phyloP scores from a whole-genome alignment of 2,329 filamentous ascomycete genomes.

The Aspergillus candidus region DNA sequence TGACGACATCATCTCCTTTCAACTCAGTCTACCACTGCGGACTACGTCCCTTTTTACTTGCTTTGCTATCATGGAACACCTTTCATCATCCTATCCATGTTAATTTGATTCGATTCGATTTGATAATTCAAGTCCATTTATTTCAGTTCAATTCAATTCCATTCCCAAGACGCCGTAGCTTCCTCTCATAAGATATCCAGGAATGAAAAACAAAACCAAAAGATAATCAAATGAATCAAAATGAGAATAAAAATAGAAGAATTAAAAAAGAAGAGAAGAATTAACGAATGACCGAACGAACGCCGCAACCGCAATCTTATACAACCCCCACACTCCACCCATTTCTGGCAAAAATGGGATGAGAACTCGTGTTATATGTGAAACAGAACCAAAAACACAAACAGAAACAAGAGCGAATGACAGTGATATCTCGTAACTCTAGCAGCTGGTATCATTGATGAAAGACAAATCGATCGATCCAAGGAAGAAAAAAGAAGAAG shows the following conservation, averaged over 20 bases:
- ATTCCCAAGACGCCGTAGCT: too few species aligned
- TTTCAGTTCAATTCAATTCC: too few species aligned
- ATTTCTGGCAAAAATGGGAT: background rate
- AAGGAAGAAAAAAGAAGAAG: background rate
- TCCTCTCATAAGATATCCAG: too few species aligned
- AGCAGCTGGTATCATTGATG: constrained; percentile 2
- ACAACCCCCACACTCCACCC: constrained; percentile 7
- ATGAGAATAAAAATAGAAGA: constrained; percentile 1
- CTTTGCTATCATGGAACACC: too few species aligned
- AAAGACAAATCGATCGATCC: background rate
- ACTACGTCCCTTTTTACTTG: too few species aligned
- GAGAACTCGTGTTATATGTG: too few species aligned
- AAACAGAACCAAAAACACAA: background rate
- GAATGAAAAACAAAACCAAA: constrained; percentile 1
- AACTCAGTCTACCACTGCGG: too few species aligned
- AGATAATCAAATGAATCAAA: background rate
- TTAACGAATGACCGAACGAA: background rate
- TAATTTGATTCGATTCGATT: too few species aligned
- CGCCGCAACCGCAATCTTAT: constrained; percentile 6
- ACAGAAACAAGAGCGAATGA: constrained; percentile 6
- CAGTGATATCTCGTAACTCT: background rate
- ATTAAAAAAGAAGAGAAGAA: background rate
- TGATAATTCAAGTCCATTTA: too few species aligned
- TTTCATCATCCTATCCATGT: too few species aligned
- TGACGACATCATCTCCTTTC: too few species aligned